A percentile compares a stretch with the other conserved stretches of the same genome.
Conservation (phyloP, 345 rosid species). For the Salix brachista region DNA sequence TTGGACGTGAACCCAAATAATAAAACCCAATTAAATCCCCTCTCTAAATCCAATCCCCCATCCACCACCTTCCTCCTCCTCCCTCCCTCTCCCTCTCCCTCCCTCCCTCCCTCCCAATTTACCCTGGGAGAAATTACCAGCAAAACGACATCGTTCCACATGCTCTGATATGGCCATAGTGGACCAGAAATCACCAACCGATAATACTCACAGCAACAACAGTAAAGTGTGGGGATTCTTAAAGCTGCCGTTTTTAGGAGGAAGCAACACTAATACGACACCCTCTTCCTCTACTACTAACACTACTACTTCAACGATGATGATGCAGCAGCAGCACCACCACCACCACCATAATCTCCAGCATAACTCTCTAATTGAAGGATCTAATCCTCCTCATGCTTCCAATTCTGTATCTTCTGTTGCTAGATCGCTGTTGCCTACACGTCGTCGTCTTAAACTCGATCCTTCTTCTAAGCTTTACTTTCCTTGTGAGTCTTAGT, state of each 20-base stretch:
- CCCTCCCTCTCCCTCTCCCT: not conserved
- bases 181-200: conserved; percentile 53
- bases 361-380: conserved; percentile 42
- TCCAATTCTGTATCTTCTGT: conserved; percentile 73
- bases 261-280: conserved; percentile 22
- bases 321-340: conserved; percentile 17
- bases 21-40: conserved; percentile 30
- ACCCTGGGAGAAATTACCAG: not conserved
- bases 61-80: not conserved
- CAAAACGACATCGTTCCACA: conserved; percentile 14
- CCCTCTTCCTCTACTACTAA: conserved; percentile 43
- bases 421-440: conserved; percentile 71
- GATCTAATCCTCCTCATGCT: conserved; percentile 44
- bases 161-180: conserved; percentile 61
- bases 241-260: conserved; percentile 66
- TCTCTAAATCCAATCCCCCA: conserved; percentile 25
- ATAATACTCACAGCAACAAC: conserved; percentile 14
- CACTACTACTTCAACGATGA: conserved; percentile 10
- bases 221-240: conserved; percentile 74
- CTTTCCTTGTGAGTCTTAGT: conserved; percentile 63
- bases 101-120: not conserved
- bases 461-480: conserved; percentile 86
- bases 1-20: conserved; percentile 34
- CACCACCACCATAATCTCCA: conserved; percentile 25
- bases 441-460: conserved; percentile 78